Evolutionary conservation across 345 rosid genomes (phyloP).

Genomic region (Acer saccharum): DNA sequence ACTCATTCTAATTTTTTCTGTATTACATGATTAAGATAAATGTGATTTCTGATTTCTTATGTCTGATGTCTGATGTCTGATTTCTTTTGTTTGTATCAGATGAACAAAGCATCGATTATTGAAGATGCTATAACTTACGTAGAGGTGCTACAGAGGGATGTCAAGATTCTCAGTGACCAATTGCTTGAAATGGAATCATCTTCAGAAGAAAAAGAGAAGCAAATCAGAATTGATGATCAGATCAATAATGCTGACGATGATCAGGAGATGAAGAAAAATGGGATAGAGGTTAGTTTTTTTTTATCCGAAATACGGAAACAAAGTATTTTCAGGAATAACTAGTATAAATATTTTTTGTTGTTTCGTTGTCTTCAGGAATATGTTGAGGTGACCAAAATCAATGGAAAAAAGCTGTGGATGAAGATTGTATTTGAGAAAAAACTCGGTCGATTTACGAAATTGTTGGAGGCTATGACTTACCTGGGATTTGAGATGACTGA

Average conservation of each 20-base stretch:
- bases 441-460: conserved; percentile 53
- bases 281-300: conserved; percentile 49
- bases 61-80: not conserved
- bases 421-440: conserved; percentile 64
- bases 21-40: no score
- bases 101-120: conserved; percentile 80
- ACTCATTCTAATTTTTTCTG: not conserved
- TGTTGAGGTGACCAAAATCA: conserved; percentile 53
- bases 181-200: conserved; percentile 60
- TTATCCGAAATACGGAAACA: not conserved
- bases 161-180: conserved; percentile 46
- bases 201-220: conserved; percentile 29
- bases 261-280: conserved; percentile 46
- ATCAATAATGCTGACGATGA: conserved; percentile 20
- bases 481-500: conserved; percentile 65
- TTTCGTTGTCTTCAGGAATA: conserved; percentile 44
- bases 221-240: conserved; percentile 10
- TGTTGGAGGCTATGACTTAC: conserved; percentile 55
- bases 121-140: conserved; percentile 89
- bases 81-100: conserved; percentile 35
- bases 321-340: not conserved
- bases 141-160: conserved; percentile 50
- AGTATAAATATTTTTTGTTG: not conserved
- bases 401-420: conserved; percentile 63
- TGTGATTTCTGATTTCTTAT: not conserved